These are phyloP conservation scores for Lachancea nothofagi DNA, from an alignment of 805 yeast genomes.

Conservation along the genomic window DNA sequence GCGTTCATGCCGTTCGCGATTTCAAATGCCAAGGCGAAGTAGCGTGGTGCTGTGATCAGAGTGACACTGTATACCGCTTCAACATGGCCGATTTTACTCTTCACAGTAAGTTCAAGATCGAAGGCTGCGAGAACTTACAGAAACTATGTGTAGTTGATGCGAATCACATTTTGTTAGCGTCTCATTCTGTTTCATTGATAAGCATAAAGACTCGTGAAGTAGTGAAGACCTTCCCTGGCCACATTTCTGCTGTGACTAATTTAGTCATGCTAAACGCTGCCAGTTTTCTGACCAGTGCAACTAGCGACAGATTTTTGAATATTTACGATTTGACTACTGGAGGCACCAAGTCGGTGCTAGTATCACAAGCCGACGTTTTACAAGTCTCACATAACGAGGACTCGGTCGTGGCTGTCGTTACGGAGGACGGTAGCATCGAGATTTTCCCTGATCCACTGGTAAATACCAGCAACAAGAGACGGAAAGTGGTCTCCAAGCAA, in stretches of 20 bases:
- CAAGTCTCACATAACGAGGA: conserved; percentile 38
- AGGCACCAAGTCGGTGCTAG: conserved; percentile 53
- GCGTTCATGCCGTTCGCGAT: conserved; percentile 44
- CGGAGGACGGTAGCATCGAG: conserved; percentile 74
- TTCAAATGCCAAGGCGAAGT: conserved; percentile 38
- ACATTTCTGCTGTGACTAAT: conserved; percentile 59
- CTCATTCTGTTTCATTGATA: conserved; percentile 58
- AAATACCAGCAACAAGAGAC: conserved; percentile 36
- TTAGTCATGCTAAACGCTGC: conserved; percentile 34
- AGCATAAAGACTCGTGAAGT: conserved; percentile 38
- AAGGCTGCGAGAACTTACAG: conserved; percentile 25
- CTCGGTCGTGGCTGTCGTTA: conserved; percentile 40
- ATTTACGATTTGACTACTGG: conserved; percentile 41
- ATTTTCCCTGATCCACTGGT: conserved; percentile 55
- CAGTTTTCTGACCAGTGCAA: conserved; percentile 63
- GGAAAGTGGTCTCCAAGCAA: conserved; percentile 48
- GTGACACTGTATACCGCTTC: conserved; percentile 59
- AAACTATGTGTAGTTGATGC: conserved; percentile 29
- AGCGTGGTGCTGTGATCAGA: conserved; percentile 56
- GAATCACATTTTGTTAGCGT: conserved; percentile 51
- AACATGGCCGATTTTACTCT: conserved; percentile 43
- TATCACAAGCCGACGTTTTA: conserved; percentile 58
- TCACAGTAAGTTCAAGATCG: conserved; percentile 39
- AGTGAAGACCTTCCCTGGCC: conserved; percentile 63
- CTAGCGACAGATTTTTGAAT: conserved; percentile 77